Percentiles rank a stretch among this genome's conserved stretches.
These are phyloP conservation scores for Geotrichum aggregatum DNA, from an alignment of 1,139 yeast genomes.

Conservation along the genomic window DNA sequence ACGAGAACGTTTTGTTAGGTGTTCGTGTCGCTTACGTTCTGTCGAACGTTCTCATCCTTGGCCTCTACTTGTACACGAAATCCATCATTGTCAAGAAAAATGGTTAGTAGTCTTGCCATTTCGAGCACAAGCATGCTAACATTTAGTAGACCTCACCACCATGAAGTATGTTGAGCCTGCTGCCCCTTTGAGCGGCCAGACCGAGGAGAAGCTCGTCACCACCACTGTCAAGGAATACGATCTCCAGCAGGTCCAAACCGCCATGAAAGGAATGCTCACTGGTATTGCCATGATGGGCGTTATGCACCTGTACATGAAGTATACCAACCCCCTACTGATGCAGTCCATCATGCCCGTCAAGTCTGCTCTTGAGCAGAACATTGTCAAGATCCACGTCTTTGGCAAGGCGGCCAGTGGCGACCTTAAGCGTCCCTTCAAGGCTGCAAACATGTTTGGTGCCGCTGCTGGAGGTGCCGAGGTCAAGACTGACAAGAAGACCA, in stretches of 20 bases:
- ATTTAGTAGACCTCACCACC: constrained; percentile 65
- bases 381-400: constrained; percentile 85
- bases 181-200: constrained; percentile 65
- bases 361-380: constrained; percentile 83
- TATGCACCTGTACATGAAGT: constrained; percentile 97
- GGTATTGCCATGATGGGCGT: constrained; percentile 96
- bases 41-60: constrained; percentile 63
- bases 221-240: constrained; percentile 96
- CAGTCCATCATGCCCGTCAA: constrained; percentile 88
- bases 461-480: constrained; percentile 64
- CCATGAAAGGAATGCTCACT: constrained; percentile 77
- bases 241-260: constrained; percentile 72
- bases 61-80: constrained; percentile 63
- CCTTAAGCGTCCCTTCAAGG: constrained; percentile 93
- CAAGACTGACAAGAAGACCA: constrained; percentile 48
- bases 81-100: constrained; percentile 64
- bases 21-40: constrained; percentile 70
- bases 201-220: constrained; percentile 69
- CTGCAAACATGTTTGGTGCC: constrained; percentile 74
- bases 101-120: constrained; percentile 34
- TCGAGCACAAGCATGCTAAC: background rate
- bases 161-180: constrained; percentile 87
- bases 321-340: constrained; percentile 94
- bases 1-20: constrained; percentile 68
- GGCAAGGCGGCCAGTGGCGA: constrained; percentile 84